Conservation (phyloP, 805 yeast genomes). For the Kregervanrija delftensis region DNA sequence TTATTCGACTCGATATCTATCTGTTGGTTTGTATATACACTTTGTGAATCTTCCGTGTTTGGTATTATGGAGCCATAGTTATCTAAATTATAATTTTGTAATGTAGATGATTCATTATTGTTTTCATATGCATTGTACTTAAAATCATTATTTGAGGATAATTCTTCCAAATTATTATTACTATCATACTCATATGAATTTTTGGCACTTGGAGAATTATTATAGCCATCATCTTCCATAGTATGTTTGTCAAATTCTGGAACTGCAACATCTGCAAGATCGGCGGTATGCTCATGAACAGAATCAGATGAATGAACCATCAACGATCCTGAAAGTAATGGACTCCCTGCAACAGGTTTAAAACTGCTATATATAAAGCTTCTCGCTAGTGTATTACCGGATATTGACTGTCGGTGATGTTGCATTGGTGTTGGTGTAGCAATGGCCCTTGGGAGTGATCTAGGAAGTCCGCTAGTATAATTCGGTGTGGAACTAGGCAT, state of each 20-base stretch:
- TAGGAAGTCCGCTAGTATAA: constrained; percentile 7
- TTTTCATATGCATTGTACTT: no score
- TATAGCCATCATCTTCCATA: no score
- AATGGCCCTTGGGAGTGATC: constrained; percentile 1
- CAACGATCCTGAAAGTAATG: constrained; percentile 16
- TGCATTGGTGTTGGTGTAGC: constrained; percentile 6
- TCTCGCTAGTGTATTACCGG: constrained; percentile 32
- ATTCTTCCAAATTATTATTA: no score
- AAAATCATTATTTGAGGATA: no score
- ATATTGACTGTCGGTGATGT: constrained; percentile 14
- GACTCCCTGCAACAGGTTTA: constrained; percentile 27
- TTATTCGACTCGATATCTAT: no score
- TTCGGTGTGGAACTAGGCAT: background rate
- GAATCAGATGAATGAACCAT: constrained; percentile 41
- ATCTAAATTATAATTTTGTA: no score
- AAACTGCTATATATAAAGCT: constrained; percentile 32
- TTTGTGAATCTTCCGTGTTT: no score
- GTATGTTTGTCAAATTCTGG: constrained; percentile 23
- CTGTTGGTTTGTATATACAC: no score
- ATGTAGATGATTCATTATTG: no score
- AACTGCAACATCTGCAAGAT: constrained; percentile 50
- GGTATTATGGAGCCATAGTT: no score
- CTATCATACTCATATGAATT: no score
- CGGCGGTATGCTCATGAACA: constrained; percentile 52
- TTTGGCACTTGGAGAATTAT: no score